Conservation (phyloP, 306 rosid species). For the Lupinus albus region DNA sequence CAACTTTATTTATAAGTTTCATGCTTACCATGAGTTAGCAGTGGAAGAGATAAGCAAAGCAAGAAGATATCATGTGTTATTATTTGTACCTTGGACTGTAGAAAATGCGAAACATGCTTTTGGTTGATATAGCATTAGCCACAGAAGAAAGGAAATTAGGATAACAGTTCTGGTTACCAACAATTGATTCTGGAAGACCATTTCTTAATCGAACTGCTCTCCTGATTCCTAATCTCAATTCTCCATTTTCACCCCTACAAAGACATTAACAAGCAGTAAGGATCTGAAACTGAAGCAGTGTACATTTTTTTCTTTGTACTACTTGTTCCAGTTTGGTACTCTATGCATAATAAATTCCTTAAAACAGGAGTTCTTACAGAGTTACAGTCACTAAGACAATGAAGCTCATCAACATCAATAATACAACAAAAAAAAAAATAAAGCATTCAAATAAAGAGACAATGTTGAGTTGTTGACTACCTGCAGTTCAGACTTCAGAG, state of each 20-base stretch:
- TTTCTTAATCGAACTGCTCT: constrained; percentile 84
- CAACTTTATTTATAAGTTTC: constrained; percentile 11
- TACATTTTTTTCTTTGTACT: too few relatives aligned
- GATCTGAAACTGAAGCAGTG: constrained; percentile 2
- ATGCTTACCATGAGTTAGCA: constrained; percentile 10
- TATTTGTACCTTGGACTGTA: constrained; percentile 86
- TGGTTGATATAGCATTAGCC: constrained; percentile 82
- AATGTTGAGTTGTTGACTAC: background rate
- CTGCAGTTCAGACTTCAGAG: background rate
- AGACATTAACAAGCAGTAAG: constrained; percentile 36
- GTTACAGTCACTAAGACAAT: too few relatives aligned
- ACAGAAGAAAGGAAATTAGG: constrained; percentile 68
- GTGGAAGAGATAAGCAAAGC: constrained; percentile 3
- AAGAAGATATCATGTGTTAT: constrained; percentile 27
- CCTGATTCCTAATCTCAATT: constrained; percentile 92
- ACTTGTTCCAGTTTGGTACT: too few relatives aligned
- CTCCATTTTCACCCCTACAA: constrained; percentile 94
- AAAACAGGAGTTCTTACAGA: too few relatives aligned
- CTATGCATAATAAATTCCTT: too few relatives aligned
- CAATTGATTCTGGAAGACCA: constrained; percentile 84
- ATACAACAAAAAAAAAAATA: too few relatives aligned
- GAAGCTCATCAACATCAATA: too few relatives aligned
- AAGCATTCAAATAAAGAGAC: constrained; percentile 4
- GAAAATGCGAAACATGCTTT: constrained; percentile 84
- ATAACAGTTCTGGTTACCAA: constrained; percentile 67